Evolutionary conservation across 1,284 basidiomycete genomes (phyloP), one percentile per base, ranked within the genome.

Genomic region (Cystobasidiaceae sp.): DNA sequence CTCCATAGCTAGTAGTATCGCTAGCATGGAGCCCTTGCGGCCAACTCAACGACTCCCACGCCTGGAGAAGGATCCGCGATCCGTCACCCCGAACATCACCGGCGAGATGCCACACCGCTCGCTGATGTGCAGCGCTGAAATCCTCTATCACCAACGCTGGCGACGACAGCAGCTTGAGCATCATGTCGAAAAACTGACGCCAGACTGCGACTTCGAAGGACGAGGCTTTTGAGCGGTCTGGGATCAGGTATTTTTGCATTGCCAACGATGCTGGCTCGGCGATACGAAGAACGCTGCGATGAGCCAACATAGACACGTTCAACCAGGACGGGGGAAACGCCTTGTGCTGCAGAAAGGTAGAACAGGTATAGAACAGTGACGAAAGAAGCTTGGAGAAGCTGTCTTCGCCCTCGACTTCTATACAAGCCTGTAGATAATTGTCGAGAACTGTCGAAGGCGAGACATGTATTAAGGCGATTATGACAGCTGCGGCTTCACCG

Each of bases 41-140:
- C 83, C 86, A 87, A 4, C 88, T 89, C 25, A 97, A 82, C 3
- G 90, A 85, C 72, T 90, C 85, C 94, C 94, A 98, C 2, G 96
- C 79, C 59, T 83, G 84, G 30, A 88, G 78, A 59, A 97, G 78
- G 63, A 96, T 86, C n/a, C 84, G 80, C 0, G 93, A 89, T 9
- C 93, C 93, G 76, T 94, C 89, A 15, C 91, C 92, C 33, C 94
- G 84, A 71, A 97, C 85, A 77, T 98, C 94, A 17, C 93, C 93
- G 2, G 90, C 91, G 15, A 97, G 83, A 46, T 92, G 85, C 94
- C 94, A 97, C 15, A 96, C 90, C 0, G 93, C 90, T 57, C 93
- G 85, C 56, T 84, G 73, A 49, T 70, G 69, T 25, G 91, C 90
- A 0, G 92, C 88, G 73, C 86, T 90, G 72, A 93, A 92, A 70